Evolutionary conservation across 208 protist genomes (phyloP), one percentile per base, ranked within the genome.

Genomic region (Leptomonas pyrrhocoris): DNA sequence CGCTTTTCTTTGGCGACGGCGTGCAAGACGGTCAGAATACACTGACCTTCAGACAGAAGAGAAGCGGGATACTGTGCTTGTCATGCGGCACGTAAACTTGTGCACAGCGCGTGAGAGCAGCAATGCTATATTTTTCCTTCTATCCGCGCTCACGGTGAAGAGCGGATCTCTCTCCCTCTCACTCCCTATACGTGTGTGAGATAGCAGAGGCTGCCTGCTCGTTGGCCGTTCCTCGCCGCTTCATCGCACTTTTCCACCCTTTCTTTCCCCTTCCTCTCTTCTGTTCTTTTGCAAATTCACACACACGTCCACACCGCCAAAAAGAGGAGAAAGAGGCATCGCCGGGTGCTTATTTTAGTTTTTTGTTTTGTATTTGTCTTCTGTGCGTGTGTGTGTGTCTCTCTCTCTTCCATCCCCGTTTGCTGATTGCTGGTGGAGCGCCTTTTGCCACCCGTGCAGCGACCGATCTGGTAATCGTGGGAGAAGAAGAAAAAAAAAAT

Each of bases 271-370:
- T 16, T 36, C n/a, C 50, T 36, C 27, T 53, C n/a, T n/a, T 12
- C 21, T 11, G 3, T 28, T 53, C 13, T 30, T n/a, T 23, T 21
- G n/a, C 46, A 25, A 18, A 55, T 31, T 16, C 16, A 53, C 51
- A 25, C 18, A 34, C 51, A 31, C 61, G 34, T 9, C 36, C 11
- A 71, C 40, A 25, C 42, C 13, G 34, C 1, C 21, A 60, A 13
- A 18, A 50, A 30, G n/a, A n/a, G n/a, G n/a, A 42, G 9, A 68
- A 34, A 59, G 62, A 64, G 62, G 57, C 49, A 79, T 58, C 62
- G 46, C 50, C 36, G 62, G 50, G 46, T 68, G 62, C 38, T 58
- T 68, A 49, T 36, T 34, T 36, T 66, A 42, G 21, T 34, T 68
- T 51, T 49, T 59, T 55, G 27, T 73, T 68, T 46, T 68, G 2